These are phyloP conservation scores for Stephania japonica DNA, from an alignment of 164 flowering plant genomes.

Conservation along the genomic window DNA sequence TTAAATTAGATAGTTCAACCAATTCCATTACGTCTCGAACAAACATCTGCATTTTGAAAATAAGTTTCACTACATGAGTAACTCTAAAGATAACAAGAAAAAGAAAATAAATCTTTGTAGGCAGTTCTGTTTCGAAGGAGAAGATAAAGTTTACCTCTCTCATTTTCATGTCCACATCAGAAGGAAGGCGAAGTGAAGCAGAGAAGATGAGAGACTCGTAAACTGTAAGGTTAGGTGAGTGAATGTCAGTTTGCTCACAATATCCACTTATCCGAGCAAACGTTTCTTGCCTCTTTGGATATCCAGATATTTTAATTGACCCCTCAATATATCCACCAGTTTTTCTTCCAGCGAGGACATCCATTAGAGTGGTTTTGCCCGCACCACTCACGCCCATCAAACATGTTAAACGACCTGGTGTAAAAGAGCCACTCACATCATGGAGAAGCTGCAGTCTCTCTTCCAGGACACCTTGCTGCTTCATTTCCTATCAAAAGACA, in stretches of 20 bases:
- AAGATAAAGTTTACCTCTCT: conserved; percentile 17
- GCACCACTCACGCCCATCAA: conserved; percentile 51
- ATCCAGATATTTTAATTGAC: conserved; percentile 38
- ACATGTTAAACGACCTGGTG: conserved; percentile 45
- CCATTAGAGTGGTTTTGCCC: conserved; percentile 53
- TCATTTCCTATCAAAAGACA: conserved; percentile 37
- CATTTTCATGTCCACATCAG: conserved; percentile 26
- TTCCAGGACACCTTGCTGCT: conserved; percentile 31
- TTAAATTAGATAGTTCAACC: conserved; percentile 10
- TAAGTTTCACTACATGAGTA: neutral
- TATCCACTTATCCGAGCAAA: conserved; percentile 47
- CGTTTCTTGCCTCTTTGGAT: conserved; percentile 38
- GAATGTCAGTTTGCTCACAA: conserved; percentile 49
- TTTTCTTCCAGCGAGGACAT: conserved; percentile 47
- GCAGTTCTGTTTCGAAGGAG: neutral
- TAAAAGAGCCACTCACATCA: conserved; percentile 47
- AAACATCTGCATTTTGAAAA: conserved; percentile 10
- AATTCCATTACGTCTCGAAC: conserved; percentile 13
- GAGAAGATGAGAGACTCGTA: conserved; percentile 44
- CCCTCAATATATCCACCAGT: conserved; percentile 46
- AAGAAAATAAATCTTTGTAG: neutral
- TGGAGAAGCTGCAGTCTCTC: conserved; percentile 33
- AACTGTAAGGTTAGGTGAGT: conserved; percentile 44
- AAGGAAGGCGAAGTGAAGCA: conserved; percentile 44
- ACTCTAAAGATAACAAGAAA: neutral